phyloP scores from a whole-genome alignment of 305 asterid genomes.

The Coffea humblotiana region DNA sequence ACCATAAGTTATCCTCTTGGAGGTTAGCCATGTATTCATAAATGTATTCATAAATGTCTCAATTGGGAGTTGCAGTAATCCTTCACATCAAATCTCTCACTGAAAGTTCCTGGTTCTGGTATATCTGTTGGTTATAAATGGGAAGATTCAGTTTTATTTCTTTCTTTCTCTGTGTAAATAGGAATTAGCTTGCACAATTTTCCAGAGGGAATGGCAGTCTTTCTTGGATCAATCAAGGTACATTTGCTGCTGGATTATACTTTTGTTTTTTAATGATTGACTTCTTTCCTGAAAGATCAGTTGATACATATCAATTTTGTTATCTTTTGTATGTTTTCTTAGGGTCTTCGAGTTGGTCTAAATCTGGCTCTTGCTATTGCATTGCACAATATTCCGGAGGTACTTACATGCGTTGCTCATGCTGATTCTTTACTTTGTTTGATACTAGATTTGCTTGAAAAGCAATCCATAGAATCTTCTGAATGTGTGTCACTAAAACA shows the following conservation, averaged over 20 bases:
- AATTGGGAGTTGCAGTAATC: neutral
- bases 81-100: neutral
- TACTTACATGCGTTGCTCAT: constrained; percentile 13
- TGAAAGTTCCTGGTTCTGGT: neutral
- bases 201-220: constrained; percentile 98
- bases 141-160: too few relatives aligned
- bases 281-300: neutral
- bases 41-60: too few relatives aligned
- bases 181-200: constrained; percentile 96
- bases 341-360: constrained; percentile 94
- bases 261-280: neutral
- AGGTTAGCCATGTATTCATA: too few relatives aligned
- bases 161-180: constrained; percentile 20
- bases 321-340: constrained; percentile 20
- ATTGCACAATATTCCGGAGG: constrained; percentile 95
- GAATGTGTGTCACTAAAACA: neutral
- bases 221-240: constrained; percentile 92
- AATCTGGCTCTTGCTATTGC: constrained; percentile 94
- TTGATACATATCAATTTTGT: neutral
- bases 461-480: neutral
- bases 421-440: neutral
- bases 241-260: neutral
- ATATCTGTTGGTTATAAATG: neutral
- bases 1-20: too few relatives aligned
- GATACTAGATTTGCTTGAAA: neutral